Conservation (phyloP, 371 early-diverging fungal genomes). For the Mortierella sp. region DNA sequence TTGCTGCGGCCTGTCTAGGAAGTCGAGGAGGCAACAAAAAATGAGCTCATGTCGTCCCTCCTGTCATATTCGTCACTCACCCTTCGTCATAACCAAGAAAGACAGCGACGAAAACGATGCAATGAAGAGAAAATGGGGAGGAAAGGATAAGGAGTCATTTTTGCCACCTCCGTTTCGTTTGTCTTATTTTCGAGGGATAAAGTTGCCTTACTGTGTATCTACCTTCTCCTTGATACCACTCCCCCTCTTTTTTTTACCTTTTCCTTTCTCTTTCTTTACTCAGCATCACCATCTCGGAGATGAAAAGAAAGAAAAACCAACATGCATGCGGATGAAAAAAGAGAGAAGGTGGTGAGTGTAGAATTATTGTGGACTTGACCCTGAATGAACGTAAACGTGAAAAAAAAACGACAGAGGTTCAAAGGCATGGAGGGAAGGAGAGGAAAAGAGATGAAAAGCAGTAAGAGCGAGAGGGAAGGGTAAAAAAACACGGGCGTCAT, state of each 20-base stretch:
- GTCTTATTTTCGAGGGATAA: no score
- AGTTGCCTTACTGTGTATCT: background rate
- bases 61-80: no score
- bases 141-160: no score
- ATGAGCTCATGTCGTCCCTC: no score
- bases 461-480: background rate
- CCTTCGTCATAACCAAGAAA: no score
- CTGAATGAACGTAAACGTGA: background rate
- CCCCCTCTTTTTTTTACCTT: background rate
- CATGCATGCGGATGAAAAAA: background rate
- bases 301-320: background rate
- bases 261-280: background rate
- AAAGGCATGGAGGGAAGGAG: background rate
- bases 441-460: constrained; percentile 4
- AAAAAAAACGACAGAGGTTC: background rate
- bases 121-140: no score
- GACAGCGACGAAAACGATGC: no score
- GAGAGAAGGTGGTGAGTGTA: background rate
- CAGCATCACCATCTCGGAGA: background rate
- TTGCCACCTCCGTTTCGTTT: no score
- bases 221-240: background rate
- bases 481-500: no score
- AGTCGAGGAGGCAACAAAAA: no score
- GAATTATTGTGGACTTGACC: background rate
- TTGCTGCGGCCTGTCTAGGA: background rate